Evolutionary conservation across 2,329 filamentous ascomycete species (phyloP).

Genomic region (Escovopsis sp.): DNA sequence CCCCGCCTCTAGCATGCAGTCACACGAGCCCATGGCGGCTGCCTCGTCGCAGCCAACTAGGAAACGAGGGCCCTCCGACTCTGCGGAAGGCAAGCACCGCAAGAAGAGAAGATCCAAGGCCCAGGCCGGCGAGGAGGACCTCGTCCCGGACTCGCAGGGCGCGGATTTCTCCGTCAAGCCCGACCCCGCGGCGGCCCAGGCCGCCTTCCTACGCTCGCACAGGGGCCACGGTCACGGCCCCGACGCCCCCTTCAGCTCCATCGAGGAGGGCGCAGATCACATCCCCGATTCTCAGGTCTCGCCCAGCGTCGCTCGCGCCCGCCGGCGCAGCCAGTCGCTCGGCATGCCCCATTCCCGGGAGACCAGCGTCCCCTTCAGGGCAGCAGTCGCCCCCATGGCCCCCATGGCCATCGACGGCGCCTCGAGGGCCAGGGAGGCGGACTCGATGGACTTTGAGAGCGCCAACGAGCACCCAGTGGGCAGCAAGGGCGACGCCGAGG

Average conservation of each 20-base stretch:
- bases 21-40: slow-evolving; percentile 8
- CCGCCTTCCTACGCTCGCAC: slow-evolving; percentile 5
- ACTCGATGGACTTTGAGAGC: slow-evolving; percentile 5
- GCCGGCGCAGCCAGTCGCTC: slow-evolving; percentile 13
- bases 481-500: slow-evolving; percentile 7
- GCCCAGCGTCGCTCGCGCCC: slow-evolving; percentile 14
- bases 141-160: slow-evolving; percentile 7
- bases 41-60: slow-evolving; percentile 15
- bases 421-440: slow-evolving; percentile 5
- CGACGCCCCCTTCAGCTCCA: slow-evolving; percentile 6
- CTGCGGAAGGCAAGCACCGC: slow-evolving; percentile 16
- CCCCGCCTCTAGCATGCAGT: slow-evolving; percentile 4
- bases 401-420: slow-evolving; percentile 4
- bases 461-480: neutral
- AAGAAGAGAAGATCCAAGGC: slow-evolving; percentile 19
- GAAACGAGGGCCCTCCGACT: slow-evolving; percentile 19
- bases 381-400: slow-evolving; percentile 8
- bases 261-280: slow-evolving; percentile 9
- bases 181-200: neutral
- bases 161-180: neutral
- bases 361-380: slow-evolving; percentile 10
- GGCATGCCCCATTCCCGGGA: slow-evolving; percentile 14
- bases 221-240: slow-evolving; percentile 1
- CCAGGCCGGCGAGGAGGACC: slow-evolving; percentile 10
- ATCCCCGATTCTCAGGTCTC: slow-evolving; percentile 13